These are phyloP conservation scores for Saprolegnia diclina DNA, from an alignment of 352 stramenopile species.

Conservation along the genomic window DNA sequence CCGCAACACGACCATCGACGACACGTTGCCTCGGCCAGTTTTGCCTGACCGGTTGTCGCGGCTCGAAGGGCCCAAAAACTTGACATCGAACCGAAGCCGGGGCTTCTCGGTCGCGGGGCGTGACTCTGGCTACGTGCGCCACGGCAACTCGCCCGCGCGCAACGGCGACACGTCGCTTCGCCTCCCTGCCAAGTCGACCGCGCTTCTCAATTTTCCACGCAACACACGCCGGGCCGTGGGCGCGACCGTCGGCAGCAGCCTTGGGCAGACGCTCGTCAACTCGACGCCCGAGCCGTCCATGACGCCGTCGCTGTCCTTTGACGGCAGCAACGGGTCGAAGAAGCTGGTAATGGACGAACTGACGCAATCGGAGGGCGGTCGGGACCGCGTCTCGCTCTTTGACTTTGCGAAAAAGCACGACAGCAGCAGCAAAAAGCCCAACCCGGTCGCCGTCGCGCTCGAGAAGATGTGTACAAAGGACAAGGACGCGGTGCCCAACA, in stretches of 20 bases:
- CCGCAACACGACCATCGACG: neutral
- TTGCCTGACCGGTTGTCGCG: neutral
- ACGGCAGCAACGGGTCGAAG: neutral
- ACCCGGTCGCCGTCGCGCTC: conserved; percentile 2
- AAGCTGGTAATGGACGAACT: neutral
- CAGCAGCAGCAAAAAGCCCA: neutral
- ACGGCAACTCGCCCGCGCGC: neutral
- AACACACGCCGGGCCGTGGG: conserved; percentile 3
- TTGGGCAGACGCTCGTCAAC: conserved; percentile 5
- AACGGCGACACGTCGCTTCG: conserved; percentile 1
- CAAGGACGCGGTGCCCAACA: neutral
- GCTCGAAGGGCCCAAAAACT: neutral
- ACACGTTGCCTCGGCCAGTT: neutral
- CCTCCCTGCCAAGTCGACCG: neutral
- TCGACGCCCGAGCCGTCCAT: conserved; percentile 13
- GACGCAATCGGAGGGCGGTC: neutral
- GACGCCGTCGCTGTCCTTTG: conserved; percentile 9
- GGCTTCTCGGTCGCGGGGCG: neutral
- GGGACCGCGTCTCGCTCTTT: neutral
- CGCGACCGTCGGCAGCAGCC: conserved; percentile 3
- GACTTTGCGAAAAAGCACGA: neutral
- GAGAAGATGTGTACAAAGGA: conserved; percentile 5
- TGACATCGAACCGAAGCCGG: conserved; percentile 4
- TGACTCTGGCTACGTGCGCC: neutral
- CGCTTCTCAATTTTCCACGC: conserved; percentile 1